phyloP scores from a whole-genome alignment of 2,329 filamentous ascomycete genomes.

The Microascus cirrosus region DNA sequence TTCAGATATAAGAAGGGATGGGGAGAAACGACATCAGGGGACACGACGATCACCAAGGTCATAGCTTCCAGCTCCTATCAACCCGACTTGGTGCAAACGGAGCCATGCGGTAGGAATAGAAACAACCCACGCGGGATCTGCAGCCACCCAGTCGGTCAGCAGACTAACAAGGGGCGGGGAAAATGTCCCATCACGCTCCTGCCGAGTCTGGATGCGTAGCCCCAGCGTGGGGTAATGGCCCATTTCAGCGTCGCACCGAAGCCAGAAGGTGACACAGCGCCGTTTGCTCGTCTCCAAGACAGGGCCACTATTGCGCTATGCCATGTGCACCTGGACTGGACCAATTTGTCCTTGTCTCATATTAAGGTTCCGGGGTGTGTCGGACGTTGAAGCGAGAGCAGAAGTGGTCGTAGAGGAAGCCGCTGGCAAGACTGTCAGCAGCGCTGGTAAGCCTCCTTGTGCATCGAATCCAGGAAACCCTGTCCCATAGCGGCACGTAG shows the following conservation, averaged over 20 bases:
- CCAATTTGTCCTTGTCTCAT: no score
- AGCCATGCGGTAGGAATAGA: background rate
- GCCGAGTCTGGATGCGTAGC: background rate
- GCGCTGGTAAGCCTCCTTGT: no score
- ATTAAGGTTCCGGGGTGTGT: no score
- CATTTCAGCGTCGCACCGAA: background rate
- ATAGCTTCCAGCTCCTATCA: background rate
- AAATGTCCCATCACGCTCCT: background rate
- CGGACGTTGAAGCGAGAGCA: no score
- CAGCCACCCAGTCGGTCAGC: background rate
- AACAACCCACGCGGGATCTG: background rate
- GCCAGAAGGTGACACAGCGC: background rate
- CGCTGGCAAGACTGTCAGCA: no score
- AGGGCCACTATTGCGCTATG: background rate
- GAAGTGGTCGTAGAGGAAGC: no score
- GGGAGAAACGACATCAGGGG: background rate
- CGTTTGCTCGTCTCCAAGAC: background rate
- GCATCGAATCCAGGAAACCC: no score
- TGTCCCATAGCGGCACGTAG: no score
- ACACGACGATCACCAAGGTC: background rate
- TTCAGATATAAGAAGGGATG: no score
- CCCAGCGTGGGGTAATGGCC: background rate
- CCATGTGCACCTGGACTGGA: background rate
- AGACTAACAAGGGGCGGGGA: background rate
- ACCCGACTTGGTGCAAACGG: background rate